Percentiles rank a stretch among this genome's conserved stretches.
These are phyloP conservation scores for Abrus precatorius DNA, from an alignment of 306 rosid genomes.

Conservation along the genomic window DNA sequence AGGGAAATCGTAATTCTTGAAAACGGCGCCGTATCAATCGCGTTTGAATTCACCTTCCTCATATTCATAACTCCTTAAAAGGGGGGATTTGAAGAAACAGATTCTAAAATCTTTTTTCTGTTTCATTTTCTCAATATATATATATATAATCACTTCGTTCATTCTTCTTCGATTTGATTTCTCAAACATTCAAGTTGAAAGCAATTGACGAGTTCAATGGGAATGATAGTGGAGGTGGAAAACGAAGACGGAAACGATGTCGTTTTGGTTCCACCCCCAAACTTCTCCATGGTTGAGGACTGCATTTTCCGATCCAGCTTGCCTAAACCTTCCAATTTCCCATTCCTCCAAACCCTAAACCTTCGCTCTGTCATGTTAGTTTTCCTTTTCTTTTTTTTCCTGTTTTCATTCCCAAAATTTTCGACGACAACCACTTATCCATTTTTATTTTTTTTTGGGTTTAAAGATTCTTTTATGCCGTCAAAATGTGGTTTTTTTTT, in stretches of 20 bases:
- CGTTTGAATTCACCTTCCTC: background rate
- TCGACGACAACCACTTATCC: background rate
- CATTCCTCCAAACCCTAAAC: conserved; percentile 73
- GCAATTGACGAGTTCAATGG: conserved; percentile 48
- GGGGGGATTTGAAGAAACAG: background rate
- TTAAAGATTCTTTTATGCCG: background rate
- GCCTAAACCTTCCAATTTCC: conserved; percentile 74
- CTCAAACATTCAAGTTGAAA: background rate
- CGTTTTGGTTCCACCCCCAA: conserved; percentile 73
- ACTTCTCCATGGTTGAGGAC: conserved; percentile 93
- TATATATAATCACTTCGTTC: background rate
- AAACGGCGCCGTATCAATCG: conserved; percentile 27
- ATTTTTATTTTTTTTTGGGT: too few species aligned
- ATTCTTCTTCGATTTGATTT: background rate
- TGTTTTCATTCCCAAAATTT: background rate
- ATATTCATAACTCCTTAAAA: background rate
- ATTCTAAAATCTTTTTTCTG: background rate
- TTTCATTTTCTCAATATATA: background rate
- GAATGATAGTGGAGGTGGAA: conserved; percentile 52
- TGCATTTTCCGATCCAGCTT: conserved; percentile 89
- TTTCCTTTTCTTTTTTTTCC: background rate
- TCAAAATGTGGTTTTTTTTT: background rate
- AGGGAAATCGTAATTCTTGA: background rate
- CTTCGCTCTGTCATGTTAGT: conserved; percentile 87
- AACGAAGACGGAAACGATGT: conserved; percentile 44